phyloP scores from a whole-genome alignment of 371 early-diverging fungal species.

The Apophysomyces ossiformis region DNA sequence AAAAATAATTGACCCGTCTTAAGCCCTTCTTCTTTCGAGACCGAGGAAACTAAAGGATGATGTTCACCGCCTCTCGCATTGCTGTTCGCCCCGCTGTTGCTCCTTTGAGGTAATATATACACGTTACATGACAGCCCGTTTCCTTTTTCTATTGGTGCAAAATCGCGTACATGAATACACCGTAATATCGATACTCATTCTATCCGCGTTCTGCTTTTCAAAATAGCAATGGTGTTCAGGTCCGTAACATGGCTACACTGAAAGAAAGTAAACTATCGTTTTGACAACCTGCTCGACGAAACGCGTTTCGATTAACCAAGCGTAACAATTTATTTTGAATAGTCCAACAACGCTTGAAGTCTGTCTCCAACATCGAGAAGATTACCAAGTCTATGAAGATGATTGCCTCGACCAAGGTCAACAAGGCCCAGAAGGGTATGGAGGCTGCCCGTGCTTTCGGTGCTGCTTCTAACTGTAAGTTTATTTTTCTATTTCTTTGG shows the following conservation, averaged over 20 bases:
- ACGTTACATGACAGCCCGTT: neutral
- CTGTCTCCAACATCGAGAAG: slow-evolving; percentile 97
- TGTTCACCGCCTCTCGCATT: slow-evolving; percentile 38
- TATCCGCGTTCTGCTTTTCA: neutral
- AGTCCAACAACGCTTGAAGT: slow-evolving; percentile 97
- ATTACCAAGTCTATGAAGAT: slow-evolving; percentile 99
- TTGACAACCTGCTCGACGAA: neutral
- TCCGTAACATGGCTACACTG: slow-evolving; percentile 91
- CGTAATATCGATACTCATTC: neutral
- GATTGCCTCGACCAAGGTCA: slow-evolving; percentile 99
- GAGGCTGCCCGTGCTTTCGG: slow-evolving; percentile 91
- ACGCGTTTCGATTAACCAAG: slow-evolving; percentile 11
- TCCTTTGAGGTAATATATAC: slow-evolving; percentile 24
- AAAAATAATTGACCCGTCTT: slow-evolving; percentile 10
- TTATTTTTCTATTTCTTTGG: neutral
- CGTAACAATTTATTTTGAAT: slow-evolving; percentile 17
- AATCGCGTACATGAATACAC: slow-evolving; percentile 3
- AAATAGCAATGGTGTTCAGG: slow-evolving; percentile 63
- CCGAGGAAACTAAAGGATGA: slow-evolving; percentile 21
- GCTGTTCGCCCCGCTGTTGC: slow-evolving; percentile 36
- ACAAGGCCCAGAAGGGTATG: slow-evolving; percentile 95
- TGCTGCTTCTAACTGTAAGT: slow-evolving; percentile 69
- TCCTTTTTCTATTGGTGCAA: neutral
- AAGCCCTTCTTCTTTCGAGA: slow-evolving; percentile 1
- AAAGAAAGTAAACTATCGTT: slow-evolving; percentile 77